phyloP scores from a whole-genome alignment of 129 eudicot genomes.

The Flaveria ramosissima region DNA sequence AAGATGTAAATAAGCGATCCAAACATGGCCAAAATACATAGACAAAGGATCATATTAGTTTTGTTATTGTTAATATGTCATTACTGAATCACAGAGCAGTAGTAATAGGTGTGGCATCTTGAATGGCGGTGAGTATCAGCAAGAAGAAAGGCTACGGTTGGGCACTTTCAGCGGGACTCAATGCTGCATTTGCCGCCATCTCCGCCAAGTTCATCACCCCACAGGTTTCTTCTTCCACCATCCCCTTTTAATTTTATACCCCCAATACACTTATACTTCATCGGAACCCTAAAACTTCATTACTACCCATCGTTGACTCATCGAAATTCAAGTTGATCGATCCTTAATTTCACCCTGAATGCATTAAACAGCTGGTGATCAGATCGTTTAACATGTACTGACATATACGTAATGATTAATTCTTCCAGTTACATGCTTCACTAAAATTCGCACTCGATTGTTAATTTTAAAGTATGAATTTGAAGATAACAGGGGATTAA shows the following conservation, averaged over 20 bases:
- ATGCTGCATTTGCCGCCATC: conserved; percentile 90
- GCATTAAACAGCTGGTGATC: background rate
- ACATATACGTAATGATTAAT: background rate
- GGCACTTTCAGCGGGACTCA: conserved; percentile 84
- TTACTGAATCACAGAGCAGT: too few species aligned
- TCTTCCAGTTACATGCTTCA: background rate
- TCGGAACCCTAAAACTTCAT: conserved; percentile 27
- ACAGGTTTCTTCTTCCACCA: conserved; percentile 40
- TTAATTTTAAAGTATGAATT: background rate
- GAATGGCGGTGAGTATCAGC: conserved; percentile 32
- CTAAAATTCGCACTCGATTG: background rate
- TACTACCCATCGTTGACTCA: too few species aligned
- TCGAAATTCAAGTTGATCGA: background rate
- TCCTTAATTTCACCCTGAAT: background rate
- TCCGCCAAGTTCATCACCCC: conserved; percentile 74
- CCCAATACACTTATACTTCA: background rate
- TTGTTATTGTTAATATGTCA: too few species aligned
- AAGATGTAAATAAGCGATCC: too few species aligned
- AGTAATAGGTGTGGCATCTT: background rate
- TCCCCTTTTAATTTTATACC: background rate
- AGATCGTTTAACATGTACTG: too few species aligned
- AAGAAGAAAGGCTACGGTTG: conserved; percentile 74
- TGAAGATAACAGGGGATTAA: background rate
- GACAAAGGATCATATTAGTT: too few species aligned
- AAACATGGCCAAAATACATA: too few species aligned